These are phyloP conservation scores for Crithidia fasciculata DNA, from an alignment of 208 protist species.

Conservation along the genomic window DNA sequence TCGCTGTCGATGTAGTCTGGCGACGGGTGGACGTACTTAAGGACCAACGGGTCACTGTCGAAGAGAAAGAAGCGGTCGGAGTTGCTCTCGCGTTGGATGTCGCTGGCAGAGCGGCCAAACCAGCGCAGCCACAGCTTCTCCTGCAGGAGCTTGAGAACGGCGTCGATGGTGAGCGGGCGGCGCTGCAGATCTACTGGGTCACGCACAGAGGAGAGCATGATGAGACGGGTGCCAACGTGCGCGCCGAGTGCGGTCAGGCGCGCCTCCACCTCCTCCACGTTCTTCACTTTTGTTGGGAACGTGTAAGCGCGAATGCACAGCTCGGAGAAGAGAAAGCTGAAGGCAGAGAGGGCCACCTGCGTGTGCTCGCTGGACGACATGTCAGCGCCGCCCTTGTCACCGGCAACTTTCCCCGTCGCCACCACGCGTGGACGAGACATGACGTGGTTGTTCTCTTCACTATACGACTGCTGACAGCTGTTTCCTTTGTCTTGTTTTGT, in stretches of 20 bases:
- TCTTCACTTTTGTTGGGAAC: conserved; percentile 71
- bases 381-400: conserved; percentile 30
- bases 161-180: conserved; percentile 71
- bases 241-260: conserved; percentile 72
- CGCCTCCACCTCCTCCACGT: conserved; percentile 81
- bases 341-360: conserved; percentile 73
- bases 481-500: neutral
- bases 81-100: conserved; percentile 82
- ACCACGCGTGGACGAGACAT: conserved; percentile 25
- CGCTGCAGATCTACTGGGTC: conserved; percentile 56
- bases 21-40: conserved; percentile 68
- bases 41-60: conserved; percentile 79
- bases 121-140: conserved; percentile 80
- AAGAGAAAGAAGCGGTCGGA: conserved; percentile 84
- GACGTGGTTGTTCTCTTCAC: neutral
- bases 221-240: conserved; percentile 67
- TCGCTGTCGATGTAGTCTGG: conserved; percentile 82
- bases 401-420: conserved; percentile 32
- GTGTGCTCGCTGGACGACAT: conserved; percentile 45
- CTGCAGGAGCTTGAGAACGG: conserved; percentile 66
- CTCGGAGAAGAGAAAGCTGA: conserved; percentile 89
- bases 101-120: conserved; percentile 80
- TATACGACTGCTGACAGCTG: neutral
- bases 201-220: conserved; percentile 72
- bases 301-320: conserved; percentile 81